These are phyloP conservation scores for Karstenula rhodostoma DNA, from an alignment of 2,329 filamentous ascomycete genomes.

Conservation along the genomic window DNA sequence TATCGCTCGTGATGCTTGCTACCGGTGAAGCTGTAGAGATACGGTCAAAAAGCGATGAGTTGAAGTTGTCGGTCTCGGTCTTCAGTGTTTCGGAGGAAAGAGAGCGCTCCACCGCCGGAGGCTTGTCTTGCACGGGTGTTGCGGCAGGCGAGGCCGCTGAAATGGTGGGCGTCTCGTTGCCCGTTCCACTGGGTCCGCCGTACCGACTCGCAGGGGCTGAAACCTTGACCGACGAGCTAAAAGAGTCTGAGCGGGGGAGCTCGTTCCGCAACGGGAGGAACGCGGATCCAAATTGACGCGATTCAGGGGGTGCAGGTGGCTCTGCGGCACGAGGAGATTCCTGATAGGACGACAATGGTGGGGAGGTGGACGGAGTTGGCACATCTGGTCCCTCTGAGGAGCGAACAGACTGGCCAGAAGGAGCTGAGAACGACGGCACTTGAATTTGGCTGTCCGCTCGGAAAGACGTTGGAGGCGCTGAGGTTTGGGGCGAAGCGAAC, in stretches of 20 bases:
- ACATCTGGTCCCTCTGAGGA: conserved; percentile 58
- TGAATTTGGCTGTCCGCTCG: conserved; percentile 58
- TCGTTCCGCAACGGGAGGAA: conserved; percentile 74
- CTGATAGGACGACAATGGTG: conserved; percentile 63
- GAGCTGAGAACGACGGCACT: conserved; percentile 48
- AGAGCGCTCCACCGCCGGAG: conserved; percentile 38
- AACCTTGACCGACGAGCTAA: conserved; percentile 79
- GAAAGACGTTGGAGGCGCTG: conserved; percentile 68
- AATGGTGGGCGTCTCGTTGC: conserved; percentile 58
- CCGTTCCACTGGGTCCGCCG: conserved; percentile 59
- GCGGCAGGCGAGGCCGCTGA: conserved; percentile 53
- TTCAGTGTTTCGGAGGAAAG: conserved; percentile 36
- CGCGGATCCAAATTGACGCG: conserved; percentile 78
- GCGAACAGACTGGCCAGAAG: conserved; percentile 53
- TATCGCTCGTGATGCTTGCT: conserved; percentile 51
- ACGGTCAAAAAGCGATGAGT: conserved; percentile 48
- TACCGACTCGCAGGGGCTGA: conserved; percentile 75
- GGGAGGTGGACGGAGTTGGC: conserved; percentile 70
- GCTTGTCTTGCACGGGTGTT: conserved; percentile 62
- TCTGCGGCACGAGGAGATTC: conserved; percentile 66
- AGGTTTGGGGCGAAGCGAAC: conserved; percentile 57
- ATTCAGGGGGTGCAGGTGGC: conserved; percentile 72
- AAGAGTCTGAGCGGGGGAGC: conserved; percentile 66
- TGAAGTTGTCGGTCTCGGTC: conserved; percentile 47
- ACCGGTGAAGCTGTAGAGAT: conserved; percentile 51